phyloP scores from a whole-genome alignment of 1,284 basidiomycete species.

The Earliella scabrosa region DNA sequence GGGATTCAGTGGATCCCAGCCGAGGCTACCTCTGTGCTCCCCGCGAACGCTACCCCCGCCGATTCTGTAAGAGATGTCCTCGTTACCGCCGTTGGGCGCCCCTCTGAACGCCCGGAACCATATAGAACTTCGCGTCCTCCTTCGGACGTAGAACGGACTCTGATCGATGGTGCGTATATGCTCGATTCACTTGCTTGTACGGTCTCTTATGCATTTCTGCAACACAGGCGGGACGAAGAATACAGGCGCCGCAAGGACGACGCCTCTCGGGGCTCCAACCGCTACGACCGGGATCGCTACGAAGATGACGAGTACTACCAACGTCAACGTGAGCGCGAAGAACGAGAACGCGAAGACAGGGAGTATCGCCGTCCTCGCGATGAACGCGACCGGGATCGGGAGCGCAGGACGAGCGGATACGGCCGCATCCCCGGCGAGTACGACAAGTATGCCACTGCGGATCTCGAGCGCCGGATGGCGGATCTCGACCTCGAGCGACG shows the following conservation, averaged over 20 bases:
- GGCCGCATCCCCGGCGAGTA: constrained; percentile 31
- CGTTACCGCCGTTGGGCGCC: background rate
- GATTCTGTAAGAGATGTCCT: constrained; percentile 44
- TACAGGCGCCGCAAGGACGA: constrained; percentile 54
- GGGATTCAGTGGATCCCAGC: constrained; percentile 80
- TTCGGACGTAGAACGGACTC: constrained; percentile 48
- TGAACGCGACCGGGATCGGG: constrained; percentile 26
- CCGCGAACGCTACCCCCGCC: constrained; percentile 62
- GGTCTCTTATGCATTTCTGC: background rate
- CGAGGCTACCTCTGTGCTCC: constrained; percentile 64
- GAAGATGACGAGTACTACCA: constrained; percentile 31
- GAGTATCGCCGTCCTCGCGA: constrained; percentile 39
- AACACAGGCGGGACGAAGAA: constrained; percentile 57
- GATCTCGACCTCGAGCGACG: constrained; percentile 34
- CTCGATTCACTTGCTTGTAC: background rate
- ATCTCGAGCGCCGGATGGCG: constrained; percentile 38
- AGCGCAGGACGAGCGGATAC: constrained; percentile 17
- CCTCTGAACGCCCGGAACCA: background rate
- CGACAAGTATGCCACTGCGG: constrained; percentile 27
- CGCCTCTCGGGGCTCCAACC: constrained; percentile 14
- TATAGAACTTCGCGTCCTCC: constrained; percentile 62
- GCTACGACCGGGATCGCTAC: constrained; percentile 43
- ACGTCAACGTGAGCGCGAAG: constrained; percentile 50
- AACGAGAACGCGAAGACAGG: constrained; percentile 44
- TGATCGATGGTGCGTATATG: constrained; percentile 12